Conservation (phyloP, 257 asterid species). For the Gynochthodes officinalis region DNA sequence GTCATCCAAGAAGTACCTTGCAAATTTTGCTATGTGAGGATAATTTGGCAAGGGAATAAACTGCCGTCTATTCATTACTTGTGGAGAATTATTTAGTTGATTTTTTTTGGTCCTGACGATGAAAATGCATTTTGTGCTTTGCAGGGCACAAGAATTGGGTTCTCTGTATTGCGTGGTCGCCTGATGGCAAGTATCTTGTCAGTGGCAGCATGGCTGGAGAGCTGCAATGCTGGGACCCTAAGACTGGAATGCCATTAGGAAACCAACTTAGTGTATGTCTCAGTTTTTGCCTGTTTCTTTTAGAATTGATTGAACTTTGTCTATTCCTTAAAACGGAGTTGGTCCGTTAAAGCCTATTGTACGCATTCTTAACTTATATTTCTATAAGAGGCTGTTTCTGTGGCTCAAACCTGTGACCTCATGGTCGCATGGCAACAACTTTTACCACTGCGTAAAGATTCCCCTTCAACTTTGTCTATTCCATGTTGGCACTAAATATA, state of each 20-base stretch:
- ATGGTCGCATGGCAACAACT: too few species aligned
- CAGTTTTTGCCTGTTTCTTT: constrained; percentile 1
- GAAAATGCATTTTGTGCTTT: background rate
- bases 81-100: background rate
- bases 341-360: too few species aligned
- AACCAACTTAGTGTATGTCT: constrained; percentile 68
- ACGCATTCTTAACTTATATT: too few species aligned
- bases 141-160: constrained; percentile 95
- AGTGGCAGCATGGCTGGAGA: constrained; percentile 97
- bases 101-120: background rate
- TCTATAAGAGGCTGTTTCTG: too few species aligned
- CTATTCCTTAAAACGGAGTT: too few species aligned
- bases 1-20: background rate
- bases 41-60: background rate
- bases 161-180: constrained; percentile 94
- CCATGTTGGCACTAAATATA: background rate
- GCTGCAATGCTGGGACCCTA: constrained; percentile 84
- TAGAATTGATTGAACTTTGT: background rate
- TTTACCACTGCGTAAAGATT: too few species aligned
- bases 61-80: background rate
- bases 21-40: background rate
- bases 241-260: constrained; percentile 70
- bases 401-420: too few species aligned
- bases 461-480: too few species aligned
- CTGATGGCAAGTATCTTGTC: constrained; percentile 82